Conservation (phyloP, 495 filamentous ascomycete genomes). For the Clavariopsis aquatica region DNA sequence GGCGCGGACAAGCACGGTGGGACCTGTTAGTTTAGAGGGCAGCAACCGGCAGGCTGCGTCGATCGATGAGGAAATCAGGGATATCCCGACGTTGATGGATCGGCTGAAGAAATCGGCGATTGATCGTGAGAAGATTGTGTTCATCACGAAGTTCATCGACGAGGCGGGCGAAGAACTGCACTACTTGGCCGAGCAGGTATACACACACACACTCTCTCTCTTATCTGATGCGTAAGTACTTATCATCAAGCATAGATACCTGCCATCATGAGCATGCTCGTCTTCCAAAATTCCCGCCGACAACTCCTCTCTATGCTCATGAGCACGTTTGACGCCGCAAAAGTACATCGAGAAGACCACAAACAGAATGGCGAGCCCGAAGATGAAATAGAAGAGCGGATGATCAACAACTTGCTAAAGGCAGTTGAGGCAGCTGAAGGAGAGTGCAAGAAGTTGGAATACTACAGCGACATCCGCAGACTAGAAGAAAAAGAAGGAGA, state of each 20-base stretch:
- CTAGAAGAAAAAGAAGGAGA: constrained; percentile 58
- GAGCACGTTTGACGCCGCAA: constrained; percentile 57
- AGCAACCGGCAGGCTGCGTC: constrained; percentile 29
- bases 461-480: constrained; percentile 72
- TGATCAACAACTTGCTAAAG: constrained; percentile 55
- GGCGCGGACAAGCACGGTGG: constrained; percentile 32
- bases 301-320: constrained; percentile 71
- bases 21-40: constrained; percentile 13
- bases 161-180: constrained; percentile 76
- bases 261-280: constrained; percentile 78
- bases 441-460: constrained; percentile 67
- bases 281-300: constrained; percentile 85
- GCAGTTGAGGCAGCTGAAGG: constrained; percentile 66
- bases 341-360: constrained; percentile 42
- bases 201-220: constrained; percentile 9
- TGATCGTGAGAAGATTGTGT: constrained; percentile 87
- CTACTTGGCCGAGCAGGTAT: constrained; percentile 68
- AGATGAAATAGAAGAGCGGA: constrained; percentile 39
- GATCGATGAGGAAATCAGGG: constrained; percentile 58
- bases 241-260: constrained; percentile 62
- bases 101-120: constrained; percentile 68
- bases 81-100: constrained; percentile 65
- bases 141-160: constrained; percentile 74
- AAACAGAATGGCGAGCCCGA: constrained; percentile 35
- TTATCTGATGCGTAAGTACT: constrained; percentile 14